A percentile compares a stretch with the other conserved stretches of the same genome.
Conservation (phyloP, 139 green algal genomes). For the Asterochloris erici region DNA sequence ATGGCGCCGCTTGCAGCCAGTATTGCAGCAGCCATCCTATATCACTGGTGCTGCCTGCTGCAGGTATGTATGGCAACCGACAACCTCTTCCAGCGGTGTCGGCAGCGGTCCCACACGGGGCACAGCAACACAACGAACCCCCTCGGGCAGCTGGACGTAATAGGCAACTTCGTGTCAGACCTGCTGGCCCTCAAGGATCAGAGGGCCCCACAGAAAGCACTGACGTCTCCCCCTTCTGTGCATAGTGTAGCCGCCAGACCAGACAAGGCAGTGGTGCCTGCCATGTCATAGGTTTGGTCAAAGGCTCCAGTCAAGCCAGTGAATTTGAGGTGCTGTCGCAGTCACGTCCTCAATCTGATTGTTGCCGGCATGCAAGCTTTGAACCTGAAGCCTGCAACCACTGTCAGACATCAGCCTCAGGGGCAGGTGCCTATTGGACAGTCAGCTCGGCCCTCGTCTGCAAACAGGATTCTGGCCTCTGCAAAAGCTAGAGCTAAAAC, state of each 20-base stretch:
- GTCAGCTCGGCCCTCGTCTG: no score
- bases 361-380: no score
- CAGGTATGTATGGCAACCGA: constrained; percentile 74
- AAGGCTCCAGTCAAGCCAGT: no score
- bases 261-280: no score
- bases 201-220: neutral
- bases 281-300: no score
- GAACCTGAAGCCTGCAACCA: no score
- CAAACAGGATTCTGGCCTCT: no score
- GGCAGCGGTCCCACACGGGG: constrained; percentile 48
- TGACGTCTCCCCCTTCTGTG: neutral
- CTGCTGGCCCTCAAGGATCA: constrained; percentile 4
- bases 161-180: constrained; percentile 67
- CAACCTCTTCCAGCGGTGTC: constrained; percentile 77
- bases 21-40: neutral
- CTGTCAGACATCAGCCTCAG: no score
- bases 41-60: neutral
- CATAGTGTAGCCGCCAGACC: no score
- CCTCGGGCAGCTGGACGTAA: constrained; percentile 79
- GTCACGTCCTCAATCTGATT: no score
- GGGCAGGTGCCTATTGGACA: no score
- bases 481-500: no score
- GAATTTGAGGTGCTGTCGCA: neutral
- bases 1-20: neutral
- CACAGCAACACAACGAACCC: constrained; percentile 64